phyloP scores from a whole-genome alignment of 176 grass and related monocot genomes.

The Pharus latifolius region DNA sequence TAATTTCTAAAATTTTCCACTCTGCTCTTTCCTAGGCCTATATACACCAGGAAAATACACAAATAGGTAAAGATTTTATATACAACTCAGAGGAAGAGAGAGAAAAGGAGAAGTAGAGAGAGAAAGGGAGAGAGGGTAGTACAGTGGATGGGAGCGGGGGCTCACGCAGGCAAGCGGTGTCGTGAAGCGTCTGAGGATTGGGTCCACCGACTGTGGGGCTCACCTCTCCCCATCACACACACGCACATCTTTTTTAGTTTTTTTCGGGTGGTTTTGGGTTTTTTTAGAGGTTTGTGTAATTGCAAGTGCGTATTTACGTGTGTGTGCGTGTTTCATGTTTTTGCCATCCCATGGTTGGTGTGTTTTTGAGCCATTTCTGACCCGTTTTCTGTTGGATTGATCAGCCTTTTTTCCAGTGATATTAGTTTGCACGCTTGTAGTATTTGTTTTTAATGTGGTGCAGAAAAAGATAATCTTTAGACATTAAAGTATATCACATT shows the following conservation, averaged over 20 bases:
- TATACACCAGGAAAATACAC: constrained; percentile 27
- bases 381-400: constrained; percentile 21
- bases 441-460: not conserved
- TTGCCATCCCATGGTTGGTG: not conserved
- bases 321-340: not conserved
- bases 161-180: constrained; percentile 33
- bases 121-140: not conserved
- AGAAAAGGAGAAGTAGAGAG: not conserved
- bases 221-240: constrained; percentile 15
- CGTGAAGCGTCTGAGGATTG: constrained; percentile 35
- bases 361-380: not conserved
- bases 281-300: constrained; percentile 11
- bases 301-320: not conserved
- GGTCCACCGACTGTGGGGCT: constrained; percentile 42
- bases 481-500: not conserved
- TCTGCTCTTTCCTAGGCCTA: constrained; percentile 17
- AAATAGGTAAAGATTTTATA: constrained; percentile 30
- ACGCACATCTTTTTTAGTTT: not conserved
- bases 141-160: not conserved
- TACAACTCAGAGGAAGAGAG: constrained; percentile 17
- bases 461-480: not conserved
- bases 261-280: constrained; percentile 24
- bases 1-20: constrained; percentile 15
- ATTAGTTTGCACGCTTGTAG: not conserved
- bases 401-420: not conserved